Evolutionary conservation across 306 rosid genomes (phyloP).

Genomic region (Cucurbita moschata): DNA sequence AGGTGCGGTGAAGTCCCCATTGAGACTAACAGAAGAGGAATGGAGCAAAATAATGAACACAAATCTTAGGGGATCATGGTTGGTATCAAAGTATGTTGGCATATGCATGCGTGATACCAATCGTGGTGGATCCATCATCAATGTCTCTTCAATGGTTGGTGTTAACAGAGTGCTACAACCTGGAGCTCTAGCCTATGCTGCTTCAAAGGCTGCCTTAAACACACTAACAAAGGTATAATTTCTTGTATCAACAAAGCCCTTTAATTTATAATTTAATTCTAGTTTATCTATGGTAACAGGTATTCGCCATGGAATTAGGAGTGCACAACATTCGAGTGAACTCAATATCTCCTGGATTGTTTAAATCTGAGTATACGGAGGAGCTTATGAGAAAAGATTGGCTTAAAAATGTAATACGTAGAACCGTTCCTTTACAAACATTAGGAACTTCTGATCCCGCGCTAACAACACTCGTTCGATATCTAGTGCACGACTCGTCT

Average conservation of each 20-base stretch:
- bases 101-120: slow-evolving; percentile 36
- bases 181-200: slow-evolving; percentile 43
- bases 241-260: too few relatives aligned
- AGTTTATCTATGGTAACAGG: not conserved
- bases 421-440: not conserved
- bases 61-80: slow-evolving; percentile 56
- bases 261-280: too few relatives aligned
- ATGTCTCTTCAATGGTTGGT: slow-evolving; percentile 34
- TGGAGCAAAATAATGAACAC: slow-evolving; percentile 43
- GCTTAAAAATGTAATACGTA: not conserved
- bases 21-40: slow-evolving; percentile 54
- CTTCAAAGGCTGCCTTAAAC: slow-evolving; percentile 44
- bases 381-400: not conserved
- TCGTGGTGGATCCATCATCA: slow-evolving; percentile 53
- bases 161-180: slow-evolving; percentile 25
- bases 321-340: not conserved
- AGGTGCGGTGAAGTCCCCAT: slow-evolving; percentile 4
- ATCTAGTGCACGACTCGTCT: not conserved
- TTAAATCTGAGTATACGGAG: not conserved
- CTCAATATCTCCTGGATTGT: not conserved
- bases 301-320: not conserved
- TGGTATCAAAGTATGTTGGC: slow-evolving; percentile 52
- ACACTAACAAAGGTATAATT: slow-evolving; percentile 31
- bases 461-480: not conserved
- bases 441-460: not conserved